These are phyloP conservation scores for Papilionanthe hybrid DNA, from an alignment of 116 monocot species.

Conservation along the genomic window DNA sequence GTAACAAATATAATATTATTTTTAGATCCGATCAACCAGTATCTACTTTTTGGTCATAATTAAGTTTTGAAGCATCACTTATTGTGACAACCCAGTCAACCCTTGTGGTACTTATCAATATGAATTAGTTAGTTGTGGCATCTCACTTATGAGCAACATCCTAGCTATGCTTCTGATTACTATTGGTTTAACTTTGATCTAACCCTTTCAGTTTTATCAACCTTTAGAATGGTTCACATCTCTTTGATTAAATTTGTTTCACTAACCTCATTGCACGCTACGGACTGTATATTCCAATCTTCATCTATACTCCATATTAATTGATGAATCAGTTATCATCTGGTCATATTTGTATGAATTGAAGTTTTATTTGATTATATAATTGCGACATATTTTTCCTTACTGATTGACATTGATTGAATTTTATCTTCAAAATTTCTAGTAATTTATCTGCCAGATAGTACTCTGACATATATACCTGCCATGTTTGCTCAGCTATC, in stretches of 20 bases:
- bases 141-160: neutral
- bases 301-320: neutral
- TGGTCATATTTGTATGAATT: neutral
- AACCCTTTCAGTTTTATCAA: neutral
- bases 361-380: neutral
- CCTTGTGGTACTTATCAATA: neutral
- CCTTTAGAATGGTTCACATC: neutral
- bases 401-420: neutral
- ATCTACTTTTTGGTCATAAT: too few species aligned
- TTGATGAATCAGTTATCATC: neutral
- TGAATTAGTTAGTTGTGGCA: neutral
- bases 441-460: neutral
- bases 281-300: neutral
- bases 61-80: too few species aligned
- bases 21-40: neutral
- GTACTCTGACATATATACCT: slow-evolving; percentile 8
- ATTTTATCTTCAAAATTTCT: neutral
- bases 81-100: neutral
- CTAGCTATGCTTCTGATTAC: neutral
- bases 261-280: neutral
- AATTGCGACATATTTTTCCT: neutral
- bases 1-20: neutral
- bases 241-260: neutral
- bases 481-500: slow-evolving; percentile 33
- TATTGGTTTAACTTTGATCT: neutral